Base-by-base conservation (phyloP, 495 filamentous ascomycete species). In the Penicillium simplicissimum region DNA sequence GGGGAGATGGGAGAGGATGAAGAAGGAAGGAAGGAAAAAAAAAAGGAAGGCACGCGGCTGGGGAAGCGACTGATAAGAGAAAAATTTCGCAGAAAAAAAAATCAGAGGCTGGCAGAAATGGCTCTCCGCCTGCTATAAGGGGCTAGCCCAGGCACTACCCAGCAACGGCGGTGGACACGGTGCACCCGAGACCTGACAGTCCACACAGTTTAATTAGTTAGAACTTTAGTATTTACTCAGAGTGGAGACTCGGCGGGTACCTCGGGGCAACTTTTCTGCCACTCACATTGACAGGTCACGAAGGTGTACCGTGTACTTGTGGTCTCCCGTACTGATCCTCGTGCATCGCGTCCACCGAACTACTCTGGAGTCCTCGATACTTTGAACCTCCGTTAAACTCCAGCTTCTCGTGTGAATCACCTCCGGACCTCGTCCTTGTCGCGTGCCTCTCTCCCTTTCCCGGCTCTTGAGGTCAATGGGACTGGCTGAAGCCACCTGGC, bases 1-100 rank as follows among this genome's bases (percentile, higher is more conserved):
- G 58, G 60, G 19, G 14, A 53, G 42, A 59, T 28, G 52, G 66
- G 33, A 52, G 56, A 33, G 19, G 56, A 45, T 21, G 42, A 45
- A 45, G 42, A 23, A 45, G 19, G 42, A 23, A 49, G 42, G 42
- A 23, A 45, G 19, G 42, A 23, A 49, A 31, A 53, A 37, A 52
- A 51, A 56, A 61, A 66, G 58, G 63, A 57, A 15, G 43, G 25
- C 28, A 36, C 58, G 56, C 13, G 35, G 60, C 61, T 58, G 67
- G 66, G 63, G 54, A 56, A 71, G 66, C 71, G 43, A 72, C 60
- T 67, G 68, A 73, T 72, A 68, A 75, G 64, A 62, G 65, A 66
- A 72, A 71, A 71, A 68, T 47, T 40, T 35, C 62, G 65, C 68
- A 74, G 65, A 68, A 69, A 73, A 76, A 74, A 75, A 76, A 61